These are phyloP conservation scores for Candida lessepsii DNA, from an alignment of 805 yeast species.

Conservation along the genomic window DNA sequence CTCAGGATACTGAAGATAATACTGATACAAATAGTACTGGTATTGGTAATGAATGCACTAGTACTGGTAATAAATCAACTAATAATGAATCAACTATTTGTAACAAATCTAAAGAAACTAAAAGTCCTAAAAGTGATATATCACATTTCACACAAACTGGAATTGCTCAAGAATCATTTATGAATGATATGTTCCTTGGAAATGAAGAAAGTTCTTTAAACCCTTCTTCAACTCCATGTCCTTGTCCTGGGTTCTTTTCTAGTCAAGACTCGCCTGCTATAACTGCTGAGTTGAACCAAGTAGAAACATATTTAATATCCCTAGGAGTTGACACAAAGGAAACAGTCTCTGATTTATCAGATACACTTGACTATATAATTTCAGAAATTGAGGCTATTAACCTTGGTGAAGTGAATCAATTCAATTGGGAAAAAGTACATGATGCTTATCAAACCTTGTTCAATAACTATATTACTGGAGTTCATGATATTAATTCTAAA, in stretches of 20 bases:
- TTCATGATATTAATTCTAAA: constrained; percentile 15
- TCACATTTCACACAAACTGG: not conserved
- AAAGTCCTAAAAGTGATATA: too few species aligned
- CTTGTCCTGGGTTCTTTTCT: constrained; percentile 1
- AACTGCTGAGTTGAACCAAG: not conserved
- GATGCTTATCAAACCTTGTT: constrained; percentile 20
- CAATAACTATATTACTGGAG: constrained; percentile 18
- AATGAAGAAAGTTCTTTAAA: constrained; percentile 3
- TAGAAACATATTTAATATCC: not conserved
- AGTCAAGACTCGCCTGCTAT: not conserved
- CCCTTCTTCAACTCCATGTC: constrained; percentile 10
- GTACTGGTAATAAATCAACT: not conserved
- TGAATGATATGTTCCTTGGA: not conserved
- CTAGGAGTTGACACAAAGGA: not conserved
- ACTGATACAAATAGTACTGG: too few species aligned
- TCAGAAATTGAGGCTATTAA: not conserved
- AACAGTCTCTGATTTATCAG: not conserved
- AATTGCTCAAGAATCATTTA: too few species aligned
- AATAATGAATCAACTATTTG: too few species aligned
- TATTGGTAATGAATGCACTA: not conserved
- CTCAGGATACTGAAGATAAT: too few species aligned
- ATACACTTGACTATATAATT: not conserved
- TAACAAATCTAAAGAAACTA: too few species aligned
- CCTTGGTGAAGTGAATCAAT: constrained; percentile 14
- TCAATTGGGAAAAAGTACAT: constrained; percentile 22